phyloP scores from a whole-genome alignment of 2,329 filamentous ascomycete genomes.

The Triangularia setosa region DNA sequence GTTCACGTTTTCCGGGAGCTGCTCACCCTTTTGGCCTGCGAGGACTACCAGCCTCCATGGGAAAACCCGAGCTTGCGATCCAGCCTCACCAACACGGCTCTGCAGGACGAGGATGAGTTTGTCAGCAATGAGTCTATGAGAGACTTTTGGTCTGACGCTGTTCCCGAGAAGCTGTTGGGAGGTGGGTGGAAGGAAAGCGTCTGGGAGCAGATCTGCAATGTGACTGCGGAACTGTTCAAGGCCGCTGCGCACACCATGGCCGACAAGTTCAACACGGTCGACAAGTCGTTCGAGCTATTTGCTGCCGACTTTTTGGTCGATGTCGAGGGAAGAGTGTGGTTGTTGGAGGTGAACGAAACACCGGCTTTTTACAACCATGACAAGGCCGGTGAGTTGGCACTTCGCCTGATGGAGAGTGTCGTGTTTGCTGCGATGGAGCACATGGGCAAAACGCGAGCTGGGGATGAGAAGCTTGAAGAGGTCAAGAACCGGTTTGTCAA shows the following conservation, averaged over 20 bases:
- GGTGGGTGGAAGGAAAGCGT: constrained; percentile 32
- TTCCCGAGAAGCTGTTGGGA: constrained; percentile 29
- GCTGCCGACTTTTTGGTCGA: constrained; percentile 37
- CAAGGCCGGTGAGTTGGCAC: constrained; percentile 32
- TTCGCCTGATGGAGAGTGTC: constrained; percentile 36
- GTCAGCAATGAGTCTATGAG: constrained; percentile 33
- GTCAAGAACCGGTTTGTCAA: constrained; percentile 24
- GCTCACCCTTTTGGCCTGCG: constrained; percentile 33
- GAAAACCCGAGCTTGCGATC: constrained; percentile 32
- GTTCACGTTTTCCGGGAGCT: constrained; percentile 37
- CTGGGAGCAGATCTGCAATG: constrained; percentile 34
- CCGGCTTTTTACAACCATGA: constrained; percentile 37
- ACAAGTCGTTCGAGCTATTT: constrained; percentile 38
- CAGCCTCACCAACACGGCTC: constrained; percentile 36
- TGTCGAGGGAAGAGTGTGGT: constrained; percentile 30
- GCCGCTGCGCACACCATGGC: constrained; percentile 37
- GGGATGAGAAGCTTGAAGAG: constrained; percentile 12
- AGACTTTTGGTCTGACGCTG: constrained; percentile 29
- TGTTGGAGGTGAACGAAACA: constrained; percentile 38
- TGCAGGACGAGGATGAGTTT: constrained; percentile 35
- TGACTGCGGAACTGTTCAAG: constrained; percentile 34
- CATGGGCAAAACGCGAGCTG: constrained; percentile 25
- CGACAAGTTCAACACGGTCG: constrained; percentile 35
- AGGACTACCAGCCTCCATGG: constrained; percentile 37
- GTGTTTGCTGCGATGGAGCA: constrained; percentile 34